Evolutionary conservation across 1,284 basidiomycete species (phyloP), one percentile per base, ranked within the genome.

Genomic region (Irpex lacteus): DNA sequence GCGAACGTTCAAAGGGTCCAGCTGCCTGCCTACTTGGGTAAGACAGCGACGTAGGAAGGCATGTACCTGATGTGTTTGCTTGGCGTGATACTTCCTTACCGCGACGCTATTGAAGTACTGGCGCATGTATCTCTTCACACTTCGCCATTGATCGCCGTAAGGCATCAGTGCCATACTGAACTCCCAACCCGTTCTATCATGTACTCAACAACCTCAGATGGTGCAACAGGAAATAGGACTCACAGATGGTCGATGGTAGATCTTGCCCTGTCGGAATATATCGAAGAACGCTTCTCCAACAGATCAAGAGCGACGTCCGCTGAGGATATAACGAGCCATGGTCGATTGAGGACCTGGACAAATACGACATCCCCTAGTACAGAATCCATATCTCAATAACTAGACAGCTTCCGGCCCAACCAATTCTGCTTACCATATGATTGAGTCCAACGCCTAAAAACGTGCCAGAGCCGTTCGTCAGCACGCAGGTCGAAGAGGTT

Each of bases 141-240:
- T 76, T 59, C 75, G 79, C 84, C 84, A 85, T 40, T 74, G 73
- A 18, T 82, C 78, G 32, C 82, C 82, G 49, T 85, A 85, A 4
- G 74, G 79, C 81, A 84, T 84, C 63, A 84, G 80, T 0, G 77
- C 80, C 56, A 85, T 80, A 56, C 80, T 80, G 76, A 81, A 84
- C 19, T 81, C 77, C 80, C 81, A 84, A 2, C 82, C 84, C 77
- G 82, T 81, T 40, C 82, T 83, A 18, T 53, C 52, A 26, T 53
- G 52, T 15, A 9, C 52, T 53, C 19, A 9, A n/a, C 13, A 53
- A 19, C 21, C 52, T 9, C 9, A 53, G 13, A 19, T 26, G 15
- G 52, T 26, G 34, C 32, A 9, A 56, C 11, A 19, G 13, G 21
- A 34, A 34, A 5, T 9, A 26, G 44, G 26, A 26, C 58, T 26